phyloP scores from a whole-genome alignment of 768 basidiomycete species.

The Naganishia antarctica region DNA sequence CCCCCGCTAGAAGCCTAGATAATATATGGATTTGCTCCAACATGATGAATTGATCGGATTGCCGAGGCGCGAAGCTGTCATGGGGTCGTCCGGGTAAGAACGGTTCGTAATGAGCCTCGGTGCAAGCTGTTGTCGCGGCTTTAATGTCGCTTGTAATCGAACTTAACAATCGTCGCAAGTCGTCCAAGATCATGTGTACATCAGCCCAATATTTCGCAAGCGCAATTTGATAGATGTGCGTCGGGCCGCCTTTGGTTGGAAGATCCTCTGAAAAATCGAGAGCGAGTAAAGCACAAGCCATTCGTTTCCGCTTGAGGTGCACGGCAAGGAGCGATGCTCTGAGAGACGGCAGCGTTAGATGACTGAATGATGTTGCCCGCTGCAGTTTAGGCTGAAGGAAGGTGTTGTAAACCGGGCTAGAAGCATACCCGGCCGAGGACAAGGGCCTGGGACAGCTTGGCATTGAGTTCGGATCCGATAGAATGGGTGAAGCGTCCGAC shows the following conservation, averaged over 20 bases:
- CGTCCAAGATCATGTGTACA: slow-evolving; percentile 28
- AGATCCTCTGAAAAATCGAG: slow-evolving; percentile 31
- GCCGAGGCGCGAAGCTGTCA: slow-evolving; percentile 29
- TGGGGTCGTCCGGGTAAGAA: slow-evolving; percentile 7
- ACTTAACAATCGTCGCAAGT: slow-evolving; percentile 13
- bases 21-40: slow-evolving; percentile 19
- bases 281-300: slow-evolving; percentile 45
- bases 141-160: slow-evolving; percentile 15
- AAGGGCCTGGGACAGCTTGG: background rate
- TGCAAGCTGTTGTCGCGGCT: background rate
- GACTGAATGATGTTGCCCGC: slow-evolving; percentile 16
- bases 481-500: background rate
- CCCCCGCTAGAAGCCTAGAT: slow-evolving; percentile 1
- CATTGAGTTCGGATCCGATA: slow-evolving; percentile 3
- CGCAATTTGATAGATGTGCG: slow-evolving; percentile 24
- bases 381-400: slow-evolving; percentile 6
- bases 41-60: slow-evolving; percentile 30
- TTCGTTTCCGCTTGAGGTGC: slow-evolving; percentile 38
- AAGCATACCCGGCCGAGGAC: background rate
- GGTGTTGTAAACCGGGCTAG: background rate
- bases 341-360: slow-evolving; percentile 37
- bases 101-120: background rate
- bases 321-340: slow-evolving; percentile 40
- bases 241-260: background rate
- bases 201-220: slow-evolving; percentile 27